Conservation (phyloP, 495 filamentous ascomycete species). For the Annulohypoxylon stygium region DNA sequence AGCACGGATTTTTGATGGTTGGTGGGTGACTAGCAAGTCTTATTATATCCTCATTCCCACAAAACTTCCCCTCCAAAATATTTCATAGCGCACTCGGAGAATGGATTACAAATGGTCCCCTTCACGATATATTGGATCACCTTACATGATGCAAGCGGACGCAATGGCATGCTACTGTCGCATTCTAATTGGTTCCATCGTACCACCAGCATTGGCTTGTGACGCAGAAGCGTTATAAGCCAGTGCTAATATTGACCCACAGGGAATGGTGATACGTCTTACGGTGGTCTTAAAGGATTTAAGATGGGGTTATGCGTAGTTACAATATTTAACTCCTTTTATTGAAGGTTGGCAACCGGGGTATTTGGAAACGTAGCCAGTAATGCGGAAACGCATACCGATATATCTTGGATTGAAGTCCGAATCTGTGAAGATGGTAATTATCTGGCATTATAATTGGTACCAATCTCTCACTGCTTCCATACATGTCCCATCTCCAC, state of each 20-base stretch:
- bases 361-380: too few species aligned
- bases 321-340: background rate
- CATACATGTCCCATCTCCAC: too few species aligned
- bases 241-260: background rate
- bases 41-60: background rate
- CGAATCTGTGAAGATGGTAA: too few species aligned
- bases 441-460: too few species aligned
- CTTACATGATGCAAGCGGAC: background rate
- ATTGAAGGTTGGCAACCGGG: background rate
- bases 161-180: background rate
- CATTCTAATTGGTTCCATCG: background rate
- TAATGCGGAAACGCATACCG: too few species aligned
- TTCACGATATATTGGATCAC: background rate
- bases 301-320: background rate
- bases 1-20: background rate
- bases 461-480: too few species aligned
- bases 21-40: background rate
- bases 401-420: too few species aligned
- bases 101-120: background rate
- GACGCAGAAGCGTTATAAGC: too few species aligned
- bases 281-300: constrained; percentile 2
- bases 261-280: background rate
- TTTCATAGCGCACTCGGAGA: background rate
- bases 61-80: background rate
- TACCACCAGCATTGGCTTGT: background rate